Evolutionary conservation across 495 filamentous ascomycete genomes (phyloP), one percentile per base, ranked within the genome.

Genomic region (Penicillium mononematosum): DNA sequence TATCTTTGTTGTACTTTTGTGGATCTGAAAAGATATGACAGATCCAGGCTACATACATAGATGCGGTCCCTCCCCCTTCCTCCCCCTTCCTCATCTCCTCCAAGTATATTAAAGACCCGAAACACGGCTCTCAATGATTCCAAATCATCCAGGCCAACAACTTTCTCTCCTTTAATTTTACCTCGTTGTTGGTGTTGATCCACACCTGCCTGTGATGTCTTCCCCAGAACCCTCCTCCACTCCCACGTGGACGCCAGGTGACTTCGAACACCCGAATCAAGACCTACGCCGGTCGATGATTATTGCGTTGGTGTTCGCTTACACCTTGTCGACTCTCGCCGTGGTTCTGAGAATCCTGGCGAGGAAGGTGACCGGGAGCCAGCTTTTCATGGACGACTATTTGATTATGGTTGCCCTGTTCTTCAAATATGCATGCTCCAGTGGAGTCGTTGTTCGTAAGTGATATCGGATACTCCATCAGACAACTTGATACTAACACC

Each of bases 381-480:
- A 25, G 16, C 47, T 71, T 10, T 67, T 62, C 25, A 48, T 70
- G 57, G 74, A 76, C 56, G 74, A 76, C 53, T 75, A 69, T 56
- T 54, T 76, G 58, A 75, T 76, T 43, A 34, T 76, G 7, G 46
- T 70, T 27, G 71, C 72, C 39, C 49, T 75, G 63, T 41, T 73
- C 24, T 69, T 73, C 58, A 71, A 73, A 58, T 73, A 71, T 60
- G 63, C 65, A 50, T 71, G 69, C 47, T 73, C 69, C 2, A 63
- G 63, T 43, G 69, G 69, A 44, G 62, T 66, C 10, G 53, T 52
- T 7, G 64, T 66, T 10, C 57, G 70, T 73, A 39, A 60, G 70
- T 69, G n/a, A 10, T 1, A 19, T 17, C 8, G 1, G 0, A 12
- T 45, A 12, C 14, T 2, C 14, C 3, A 55, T 9, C 14, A n/a